Base-by-base conservation (phyloP, 179 eudicot species). In the Sideroxylon spinosum region DNA sequence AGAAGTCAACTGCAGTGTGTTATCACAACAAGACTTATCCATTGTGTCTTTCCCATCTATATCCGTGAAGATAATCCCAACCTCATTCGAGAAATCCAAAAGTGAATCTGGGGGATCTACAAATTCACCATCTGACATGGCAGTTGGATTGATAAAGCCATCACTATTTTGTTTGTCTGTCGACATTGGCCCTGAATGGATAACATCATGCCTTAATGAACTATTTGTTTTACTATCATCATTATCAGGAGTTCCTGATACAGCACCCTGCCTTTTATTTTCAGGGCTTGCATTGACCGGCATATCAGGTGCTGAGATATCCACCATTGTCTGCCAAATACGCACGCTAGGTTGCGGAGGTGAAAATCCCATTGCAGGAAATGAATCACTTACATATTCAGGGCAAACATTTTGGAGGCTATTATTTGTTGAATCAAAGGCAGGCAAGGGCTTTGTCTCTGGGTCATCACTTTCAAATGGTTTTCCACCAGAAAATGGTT, bases 71-170 rank as follows among this genome's bases (percentile, higher is more conserved):
- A 83, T 75, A 44, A 80, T 6, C 28, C 80, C 89, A 79, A 73
- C 85, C 56, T 81, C 87, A 73, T 79, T 78, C 26, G 87, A 75
- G 77, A 88, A 84, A 76, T 86, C 83, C 81, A 86, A 64, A 83
- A 85, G 84, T 46, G 89, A 74, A 28, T 85, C 86, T 13, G 91
- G 66, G 62, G 84, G 75, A 75, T 86, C 91, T 28, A 48, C 84
- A 79, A 77, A 78, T 57, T 80, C 89, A 82, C 84, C 82, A 44
- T 77, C 86, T 60, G 84, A 77, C 59, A 76, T 66, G 61, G 81
- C 80, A 79, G 72, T 50, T 81, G 86, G 29, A 86, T 55, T 66
- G 49, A 70, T 70, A 63, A 79, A 79, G 23, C 29, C 63, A 59
- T 53, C 75, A 48, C 83, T 67, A 59, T 53, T 61, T 19, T 29